These are phyloP conservation scores for Lactarius pseudohatsudake DNA, from an alignment of 768 basidiomycete species.

Conservation along the genomic window DNA sequence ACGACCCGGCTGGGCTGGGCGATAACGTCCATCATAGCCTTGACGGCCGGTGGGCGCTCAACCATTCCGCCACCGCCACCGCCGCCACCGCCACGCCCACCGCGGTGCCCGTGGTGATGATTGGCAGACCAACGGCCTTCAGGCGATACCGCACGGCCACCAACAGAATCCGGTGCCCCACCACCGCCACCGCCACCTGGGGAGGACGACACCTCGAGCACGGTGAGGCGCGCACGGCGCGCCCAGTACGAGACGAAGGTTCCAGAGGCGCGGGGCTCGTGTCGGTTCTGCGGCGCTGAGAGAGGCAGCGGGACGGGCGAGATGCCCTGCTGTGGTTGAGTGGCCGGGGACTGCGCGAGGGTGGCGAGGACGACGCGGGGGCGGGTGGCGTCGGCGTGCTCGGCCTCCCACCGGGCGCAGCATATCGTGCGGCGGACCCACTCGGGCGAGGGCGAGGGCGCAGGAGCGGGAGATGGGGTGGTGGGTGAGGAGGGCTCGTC, in stretches of 20 bases:
- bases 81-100: conserved; percentile 28
- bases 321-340: conserved; percentile 23
- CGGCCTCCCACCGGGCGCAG: conserved; percentile 74
- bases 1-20: conserved; percentile 74
- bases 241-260: conserved; percentile 69
- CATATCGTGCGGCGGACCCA: conserved; percentile 85
- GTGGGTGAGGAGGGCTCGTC: conserved; percentile 24
- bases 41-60: conserved; percentile 73
- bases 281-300: conserved; percentile 53
- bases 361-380: conserved; percentile 67
- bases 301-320: conserved; percentile 66
- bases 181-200: conserved; percentile 33
- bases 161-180: conserved; percentile 10
- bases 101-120: conserved; percentile 21
- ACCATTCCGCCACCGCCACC: conserved; percentile 51
- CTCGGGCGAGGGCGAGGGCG: conserved; percentile 56
- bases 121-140: conserved; percentile 33
- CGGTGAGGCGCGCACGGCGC: conserved; percentile 53
- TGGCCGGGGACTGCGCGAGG: conserved; percentile 27
- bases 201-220: conserved; percentile 48
- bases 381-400: conserved; percentile 44
- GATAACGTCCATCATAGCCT: conserved; percentile 80
- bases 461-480: conserved; percentile 33
- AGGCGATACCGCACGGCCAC: conserved; percentile 28
- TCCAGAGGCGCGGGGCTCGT: conserved; percentile 66